Base-by-base conservation (phyloP, 108 stramenopile genomes). In the Cyclotella cryptica region DNA sequence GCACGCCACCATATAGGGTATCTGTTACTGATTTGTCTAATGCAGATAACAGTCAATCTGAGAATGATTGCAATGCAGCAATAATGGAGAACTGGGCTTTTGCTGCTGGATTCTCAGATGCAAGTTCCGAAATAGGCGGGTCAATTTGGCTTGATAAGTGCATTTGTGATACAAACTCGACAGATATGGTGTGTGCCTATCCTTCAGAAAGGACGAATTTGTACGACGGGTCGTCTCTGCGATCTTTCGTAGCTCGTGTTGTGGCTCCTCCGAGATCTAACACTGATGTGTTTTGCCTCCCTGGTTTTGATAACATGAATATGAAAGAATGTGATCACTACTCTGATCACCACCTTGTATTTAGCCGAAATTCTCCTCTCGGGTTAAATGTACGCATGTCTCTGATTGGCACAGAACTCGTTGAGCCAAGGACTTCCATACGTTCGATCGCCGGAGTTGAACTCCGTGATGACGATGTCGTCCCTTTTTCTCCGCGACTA, bases 381-480 rank as follows among this genome's bases (percentile, higher is more conserved):
- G 88, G 97, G 28, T 75, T 93, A 18, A 98, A 98, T 62, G 81
- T 98, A 62, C 93, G 93, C 17, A 77, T 98, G 55, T 85, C 93
- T 0, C 79, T 99, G 30, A 44, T 92, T 49, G 76, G 89, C 14
- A 82, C 89, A 5, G 98, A 99, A 66, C 61, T 97, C 21, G 96
- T 96, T 0, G 85, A 97, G 77, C 98, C 98, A 19, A 98, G 96
- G 74, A 89, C 96, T 61, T 51, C 85, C 3, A 72, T 94, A 28
- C 72, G 81, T 26, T 77, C 61, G 9, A 82, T 90, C 61, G 86
- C 89, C 47, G 79, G 86, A 5, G 64, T 84, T 17, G 52, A 44
- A 10, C 73, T 92, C 44, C 64, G 84, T 11, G 84, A 94, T 54
- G 92, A 93, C 60, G 65, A 91, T 15, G 71, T 89, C 19, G 83